Conservation (phyloP, 1,284 basidiomycete species). For the Trametes pubescens region DNA sequence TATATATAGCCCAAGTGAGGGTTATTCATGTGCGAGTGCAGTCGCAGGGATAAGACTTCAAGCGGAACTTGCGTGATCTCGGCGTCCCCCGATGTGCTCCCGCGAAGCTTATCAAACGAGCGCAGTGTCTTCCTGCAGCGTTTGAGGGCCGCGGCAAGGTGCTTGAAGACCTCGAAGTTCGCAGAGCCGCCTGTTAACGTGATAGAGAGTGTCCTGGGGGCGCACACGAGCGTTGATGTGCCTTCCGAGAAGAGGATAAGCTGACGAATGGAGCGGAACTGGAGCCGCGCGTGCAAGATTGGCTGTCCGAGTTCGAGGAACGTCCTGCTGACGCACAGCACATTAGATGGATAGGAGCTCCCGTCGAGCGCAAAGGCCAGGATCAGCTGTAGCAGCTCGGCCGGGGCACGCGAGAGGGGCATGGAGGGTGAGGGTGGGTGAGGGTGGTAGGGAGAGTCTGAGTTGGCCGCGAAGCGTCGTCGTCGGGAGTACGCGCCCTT, state of each 20-base stretch:
- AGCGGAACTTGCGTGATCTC: conserved; percentile 35
- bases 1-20: conserved; percentile 46
- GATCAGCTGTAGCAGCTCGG: conserved; percentile 39
- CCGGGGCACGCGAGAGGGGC: conserved; percentile 31
- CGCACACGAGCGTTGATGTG: conserved; percentile 33
- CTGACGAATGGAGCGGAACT: conserved; percentile 43
- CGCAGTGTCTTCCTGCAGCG: conserved; percentile 28
- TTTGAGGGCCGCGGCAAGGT: conserved; percentile 38
- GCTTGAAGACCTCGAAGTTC: conserved; percentile 43
- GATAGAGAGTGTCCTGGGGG: conserved; percentile 39
- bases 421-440: not conserved
- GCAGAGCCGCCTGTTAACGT: conserved; percentile 44
- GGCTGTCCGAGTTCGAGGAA: conserved; percentile 38
- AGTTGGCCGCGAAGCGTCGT: not conserved
- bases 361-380: conserved; percentile 36
- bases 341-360: conserved; percentile 32
- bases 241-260: conserved; percentile 41
- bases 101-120: not conserved
- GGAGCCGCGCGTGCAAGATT: conserved; percentile 44
- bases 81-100: not conserved
- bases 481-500: not conserved
- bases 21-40: conserved; percentile 54
- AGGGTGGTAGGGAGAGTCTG: conserved; percentile 1
- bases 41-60: conserved; percentile 48
- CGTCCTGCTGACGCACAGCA: conserved; percentile 40